Conservation (phyloP, 495 filamentous ascomycete species). For the Chaetomidium leptoderma region DNA sequence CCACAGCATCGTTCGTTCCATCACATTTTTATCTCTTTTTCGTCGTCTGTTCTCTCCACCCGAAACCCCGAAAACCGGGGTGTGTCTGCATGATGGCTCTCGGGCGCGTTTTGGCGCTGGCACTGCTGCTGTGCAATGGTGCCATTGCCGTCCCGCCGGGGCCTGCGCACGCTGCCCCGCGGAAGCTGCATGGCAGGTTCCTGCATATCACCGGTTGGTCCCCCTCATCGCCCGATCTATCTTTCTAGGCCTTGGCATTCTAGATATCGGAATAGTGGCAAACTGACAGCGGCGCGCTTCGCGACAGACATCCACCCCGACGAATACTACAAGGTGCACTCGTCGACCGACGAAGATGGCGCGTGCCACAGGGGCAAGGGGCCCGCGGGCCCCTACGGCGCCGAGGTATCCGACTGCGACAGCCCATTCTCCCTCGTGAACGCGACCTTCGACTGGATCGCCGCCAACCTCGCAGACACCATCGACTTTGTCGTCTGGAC, state of each 20-base stretch:
- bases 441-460: slow-evolving; percentile 89
- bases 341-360: slow-evolving; percentile 59
- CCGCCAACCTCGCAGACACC: slow-evolving; percentile 71
- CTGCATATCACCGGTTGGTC: slow-evolving; percentile 84
- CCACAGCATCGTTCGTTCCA: background rate
- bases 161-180: slow-evolving; percentile 28
- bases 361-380: slow-evolving; percentile 80
- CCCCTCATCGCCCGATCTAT: slow-evolving; percentile 8
- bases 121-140: slow-evolving; percentile 35
- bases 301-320: slow-evolving; percentile 83
- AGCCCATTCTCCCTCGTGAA: slow-evolving; percentile 74
- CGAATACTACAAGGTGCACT: slow-evolving; percentile 70
- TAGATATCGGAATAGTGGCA: too few relatives aligned
- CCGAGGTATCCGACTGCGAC: slow-evolving; percentile 85
- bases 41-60: slow-evolving; percentile 1
- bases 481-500: slow-evolving; percentile 98
- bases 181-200: slow-evolving; percentile 72
- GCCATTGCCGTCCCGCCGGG: slow-evolving; percentile 31
- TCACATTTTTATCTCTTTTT: background rate
- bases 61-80: too few relatives aligned
- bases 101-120: slow-evolving; percentile 23
- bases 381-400: slow-evolving; percentile 72
- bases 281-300: too few relatives aligned
- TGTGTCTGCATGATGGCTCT: slow-evolving; percentile 20
- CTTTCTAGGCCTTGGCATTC: background rate